A percentile compares a stretch with the other conserved stretches of the same genome.
phyloP scores from a whole-genome alignment of 768 basidiomycete genomes.

The Phylloporus sp. region DNA sequence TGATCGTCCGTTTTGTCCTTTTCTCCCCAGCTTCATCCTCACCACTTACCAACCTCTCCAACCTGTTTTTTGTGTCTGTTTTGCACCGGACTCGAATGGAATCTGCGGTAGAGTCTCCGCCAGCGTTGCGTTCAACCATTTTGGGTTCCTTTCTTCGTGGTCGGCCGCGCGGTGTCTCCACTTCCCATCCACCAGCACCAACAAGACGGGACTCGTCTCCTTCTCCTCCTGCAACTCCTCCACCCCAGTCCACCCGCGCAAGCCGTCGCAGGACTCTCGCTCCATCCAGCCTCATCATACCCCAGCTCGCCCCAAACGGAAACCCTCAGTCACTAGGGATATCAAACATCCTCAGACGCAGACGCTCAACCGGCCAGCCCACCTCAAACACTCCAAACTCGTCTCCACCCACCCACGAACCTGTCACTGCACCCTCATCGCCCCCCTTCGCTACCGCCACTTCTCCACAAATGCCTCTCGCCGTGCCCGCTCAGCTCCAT shows the following conservation, averaged over 20 bases:
- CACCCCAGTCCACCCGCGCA: constrained; percentile 29
- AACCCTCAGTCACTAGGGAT: constrained; percentile 40
- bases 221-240: constrained; percentile 42
- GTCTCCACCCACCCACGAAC: neutral
- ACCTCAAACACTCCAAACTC: constrained; percentile 23
- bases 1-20: neutral
- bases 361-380: constrained; percentile 61
- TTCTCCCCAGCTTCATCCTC: neutral
- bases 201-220: constrained; percentile 34
- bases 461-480: constrained; percentile 16
- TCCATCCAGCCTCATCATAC: constrained; percentile 33
- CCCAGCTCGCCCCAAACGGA: constrained; percentile 31
- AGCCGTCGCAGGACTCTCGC: constrained; percentile 41
- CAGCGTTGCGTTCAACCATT: constrained; percentile 52
- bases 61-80: neutral
- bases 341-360: constrained; percentile 60
- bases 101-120: constrained; percentile 25
- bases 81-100: constrained; percentile 1
- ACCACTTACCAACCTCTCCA: neutral
- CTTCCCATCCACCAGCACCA: constrained; percentile 42
- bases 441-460: constrained; percentile 17
- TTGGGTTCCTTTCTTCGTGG: constrained; percentile 70
- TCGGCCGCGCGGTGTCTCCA: constrained; percentile 63
- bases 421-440: constrained; percentile 5
- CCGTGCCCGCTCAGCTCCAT: constrained; percentile 19